Evolutionary conservation across 2,329 filamentous ascomycete species (phyloP).

Genomic region (Anthostomella pinea): DNA sequence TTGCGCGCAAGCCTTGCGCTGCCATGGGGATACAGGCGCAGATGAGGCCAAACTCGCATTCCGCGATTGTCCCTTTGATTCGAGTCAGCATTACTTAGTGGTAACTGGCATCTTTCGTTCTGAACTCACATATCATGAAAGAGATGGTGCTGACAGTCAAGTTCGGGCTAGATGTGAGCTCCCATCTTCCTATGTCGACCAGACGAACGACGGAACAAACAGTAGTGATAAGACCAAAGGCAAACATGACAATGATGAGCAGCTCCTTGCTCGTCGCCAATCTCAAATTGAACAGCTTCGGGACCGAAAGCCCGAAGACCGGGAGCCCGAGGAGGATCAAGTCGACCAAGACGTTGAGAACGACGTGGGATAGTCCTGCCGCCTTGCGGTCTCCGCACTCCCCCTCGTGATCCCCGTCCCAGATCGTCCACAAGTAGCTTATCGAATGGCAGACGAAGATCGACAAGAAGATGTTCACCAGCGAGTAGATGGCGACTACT

Average conservation of each 20-base stretch:
- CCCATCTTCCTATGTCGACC: not conserved
- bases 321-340: constrained; percentile 48
- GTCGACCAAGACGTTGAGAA: constrained; percentile 50
- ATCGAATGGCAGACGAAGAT: constrained; percentile 6
- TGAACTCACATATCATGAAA: constrained; percentile 4
- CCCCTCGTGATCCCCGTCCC: not conserved
- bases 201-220: constrained; percentile 49
- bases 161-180: not conserved
- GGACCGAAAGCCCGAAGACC: constrained; percentile 48
- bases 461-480: not conserved
- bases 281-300: constrained; percentile 47
- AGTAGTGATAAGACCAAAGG: constrained; percentile 53
- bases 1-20: not conserved
- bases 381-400: not conserved
- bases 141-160: not conserved
- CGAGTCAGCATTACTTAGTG: not conserved
- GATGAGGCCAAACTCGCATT: constrained; percentile 3
- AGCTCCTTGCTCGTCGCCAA: constrained; percentile 47
- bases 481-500: not conserved
- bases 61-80: constrained; percentile 1
- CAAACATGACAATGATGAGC: constrained; percentile 49
- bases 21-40: constrained; percentile 8
- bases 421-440: constrained; percentile 1
- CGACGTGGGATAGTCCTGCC: constrained; percentile 32
- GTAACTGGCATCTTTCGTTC: no score